A percentile compares a stretch with the other conserved stretches of the same genome.
Evolutionary conservation across 1,284 basidiomycete genomes (phyloP).

Genomic region (Ganoderma meredithae): DNA sequence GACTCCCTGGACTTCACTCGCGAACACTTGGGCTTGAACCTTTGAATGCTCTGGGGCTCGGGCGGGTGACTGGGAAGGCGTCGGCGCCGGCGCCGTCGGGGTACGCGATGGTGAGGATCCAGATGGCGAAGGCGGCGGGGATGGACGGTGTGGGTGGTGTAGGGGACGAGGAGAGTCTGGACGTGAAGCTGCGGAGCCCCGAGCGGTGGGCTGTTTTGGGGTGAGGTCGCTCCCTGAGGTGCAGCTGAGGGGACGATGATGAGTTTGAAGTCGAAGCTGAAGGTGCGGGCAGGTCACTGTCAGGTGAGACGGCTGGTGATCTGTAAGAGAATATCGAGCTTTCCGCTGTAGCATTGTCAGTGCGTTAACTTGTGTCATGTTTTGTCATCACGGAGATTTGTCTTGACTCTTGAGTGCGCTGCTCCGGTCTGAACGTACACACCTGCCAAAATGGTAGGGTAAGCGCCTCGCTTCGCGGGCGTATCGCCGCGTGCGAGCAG

Average conservation of each 20-base stretch:
- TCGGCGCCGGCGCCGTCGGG: background rate
- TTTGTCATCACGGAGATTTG: background rate
- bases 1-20: too few relatives aligned
- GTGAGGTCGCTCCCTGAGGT: background rate
- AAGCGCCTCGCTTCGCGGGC: background rate
- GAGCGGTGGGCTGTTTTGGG: background rate
- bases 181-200: background rate
- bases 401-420: background rate
- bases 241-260: too few relatives aligned
- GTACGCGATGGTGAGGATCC: constrained; percentile 6
- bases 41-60: too few relatives aligned
- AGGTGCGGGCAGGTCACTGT: too few relatives aligned
- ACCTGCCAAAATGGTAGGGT: background rate
- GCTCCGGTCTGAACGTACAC: background rate
- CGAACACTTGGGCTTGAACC: too few relatives aligned
- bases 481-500: background rate
- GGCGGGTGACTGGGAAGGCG: background rate
- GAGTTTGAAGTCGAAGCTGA: too few relatives aligned
- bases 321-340: background rate
- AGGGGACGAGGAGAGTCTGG: background rate
- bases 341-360: background rate
- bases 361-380: background rate
- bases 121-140: background rate
- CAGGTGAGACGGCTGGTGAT: background rate
- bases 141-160: background rate